phyloP scores from a whole-genome alignment of 2,329 filamentous ascomycete species.

The Epichloe gansuensis region DNA sequence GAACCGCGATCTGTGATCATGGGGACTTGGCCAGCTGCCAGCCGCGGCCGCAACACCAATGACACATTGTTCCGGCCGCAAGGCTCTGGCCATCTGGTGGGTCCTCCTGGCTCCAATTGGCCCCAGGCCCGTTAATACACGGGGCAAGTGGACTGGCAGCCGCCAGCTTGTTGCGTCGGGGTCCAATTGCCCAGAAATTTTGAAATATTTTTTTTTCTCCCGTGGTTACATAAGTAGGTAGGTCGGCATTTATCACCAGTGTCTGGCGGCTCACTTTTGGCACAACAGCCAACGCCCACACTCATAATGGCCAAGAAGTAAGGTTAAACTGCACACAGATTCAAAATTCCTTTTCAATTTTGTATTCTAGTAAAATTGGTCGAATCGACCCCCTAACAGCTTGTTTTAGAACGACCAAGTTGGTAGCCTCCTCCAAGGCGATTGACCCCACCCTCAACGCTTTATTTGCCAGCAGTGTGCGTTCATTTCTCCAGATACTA shows the following conservation, averaged over 20 bases:
- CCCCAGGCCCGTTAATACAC: background rate
- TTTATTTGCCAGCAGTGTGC: conserved; percentile 62
- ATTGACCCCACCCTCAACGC: conserved; percentile 59
- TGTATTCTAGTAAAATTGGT: background rate
- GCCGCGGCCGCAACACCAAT: conserved; percentile 16
- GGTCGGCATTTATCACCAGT: background rate
- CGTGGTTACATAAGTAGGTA: no score
- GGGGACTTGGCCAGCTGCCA: conserved; percentile 11
- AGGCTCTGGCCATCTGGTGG: conserved; percentile 8
- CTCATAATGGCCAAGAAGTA: conserved; percentile 15
- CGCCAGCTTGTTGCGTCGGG: background rate
- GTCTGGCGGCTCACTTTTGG: background rate
- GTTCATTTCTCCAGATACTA: conserved; percentile 19
- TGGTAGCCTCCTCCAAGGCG: conserved; percentile 37
- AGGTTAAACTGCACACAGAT: conserved; percentile 3
- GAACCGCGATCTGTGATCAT: conserved; percentile 12
- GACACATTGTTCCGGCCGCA: conserved; percentile 18
- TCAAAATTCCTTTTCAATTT: background rate
- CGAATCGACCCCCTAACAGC: conserved; percentile 17
- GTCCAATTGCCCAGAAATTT: conserved; percentile 1
- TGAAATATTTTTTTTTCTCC: conserved; percentile 4
- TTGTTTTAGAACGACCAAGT: conserved; percentile 16
- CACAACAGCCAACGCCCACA: background rate
- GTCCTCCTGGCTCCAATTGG: conserved; percentile 1
- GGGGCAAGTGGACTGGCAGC: background rate